These are phyloP conservation scores for Agaricus sinodeliciosus DNA, from an alignment of 768 basidiomycete species.

Conservation along the genomic window DNA sequence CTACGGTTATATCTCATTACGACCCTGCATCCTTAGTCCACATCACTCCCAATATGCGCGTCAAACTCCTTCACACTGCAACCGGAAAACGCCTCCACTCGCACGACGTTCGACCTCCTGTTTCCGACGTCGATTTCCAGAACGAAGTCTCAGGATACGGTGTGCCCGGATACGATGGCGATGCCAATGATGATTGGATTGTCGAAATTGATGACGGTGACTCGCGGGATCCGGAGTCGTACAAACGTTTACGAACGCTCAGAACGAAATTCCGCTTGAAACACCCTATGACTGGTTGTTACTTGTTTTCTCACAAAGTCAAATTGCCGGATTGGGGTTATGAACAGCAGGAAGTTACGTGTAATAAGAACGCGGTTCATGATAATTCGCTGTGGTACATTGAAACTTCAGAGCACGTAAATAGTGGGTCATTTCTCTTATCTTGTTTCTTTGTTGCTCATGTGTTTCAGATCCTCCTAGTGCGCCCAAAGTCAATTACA, in stretches of 20 bases:
- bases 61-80: slow-evolving; percentile 75
- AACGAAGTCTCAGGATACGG: slow-evolving; percentile 97
- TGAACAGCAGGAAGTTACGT: slow-evolving; percentile 99
- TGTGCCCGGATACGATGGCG: slow-evolving; percentile 76
- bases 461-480: slow-evolving; percentile 51
- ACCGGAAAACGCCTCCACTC: slow-evolving; percentile 90
- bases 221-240: slow-evolving; percentile 57
- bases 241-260: slow-evolving; percentile 69
- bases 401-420: slow-evolving; percentile 72
- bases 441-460: neutral
- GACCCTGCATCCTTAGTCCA: slow-evolving; percentile 47
- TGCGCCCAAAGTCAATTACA: slow-evolving; percentile 85
- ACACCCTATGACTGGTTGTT: slow-evolving; percentile 87
- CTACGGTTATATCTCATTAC: slow-evolving; percentile 49
- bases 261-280: slow-evolving; percentile 77
- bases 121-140: slow-evolving; percentile 98
- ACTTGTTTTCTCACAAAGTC: slow-evolving; percentile 96
- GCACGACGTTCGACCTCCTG: slow-evolving; percentile 90
- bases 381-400: slow-evolving; percentile 91
- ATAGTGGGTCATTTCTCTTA: neutral
- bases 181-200: slow-evolving; percentile 90
- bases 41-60: slow-evolving; percentile 56
- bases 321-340: slow-evolving; percentile 97
- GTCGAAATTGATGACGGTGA: slow-evolving; percentile 77
- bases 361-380: slow-evolving; percentile 93